Evolutionary conservation across 495 filamentous ascomycete genomes (phyloP).

Genomic region (Cercophora samala): DNA sequence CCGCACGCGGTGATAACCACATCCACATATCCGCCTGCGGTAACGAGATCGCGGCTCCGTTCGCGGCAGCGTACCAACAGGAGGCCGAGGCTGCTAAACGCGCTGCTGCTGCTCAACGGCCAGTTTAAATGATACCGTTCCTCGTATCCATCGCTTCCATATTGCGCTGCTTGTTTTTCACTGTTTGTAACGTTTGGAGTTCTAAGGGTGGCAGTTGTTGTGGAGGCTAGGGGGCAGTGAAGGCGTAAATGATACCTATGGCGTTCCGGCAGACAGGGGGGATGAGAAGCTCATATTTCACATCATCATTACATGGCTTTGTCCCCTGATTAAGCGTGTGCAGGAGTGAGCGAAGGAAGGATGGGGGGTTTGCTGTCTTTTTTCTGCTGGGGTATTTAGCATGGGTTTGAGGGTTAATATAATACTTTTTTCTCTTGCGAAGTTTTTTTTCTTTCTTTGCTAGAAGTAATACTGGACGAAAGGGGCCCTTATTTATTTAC

Average conservation of each 20-base stretch:
- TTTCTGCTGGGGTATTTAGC: background rate
- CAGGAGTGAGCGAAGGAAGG: background rate
- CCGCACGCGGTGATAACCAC: slow-evolving; percentile 67
- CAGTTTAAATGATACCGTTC: background rate
- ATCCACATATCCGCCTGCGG: slow-evolving; percentile 67
- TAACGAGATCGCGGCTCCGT: slow-evolving; percentile 25
- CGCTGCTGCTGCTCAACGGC: background rate
- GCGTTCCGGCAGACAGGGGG: background rate
- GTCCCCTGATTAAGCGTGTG: background rate
- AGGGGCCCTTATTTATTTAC: background rate
- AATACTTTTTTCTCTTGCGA: background rate
- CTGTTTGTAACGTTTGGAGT: background rate
- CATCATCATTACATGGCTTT: background rate
- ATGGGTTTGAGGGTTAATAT: background rate
- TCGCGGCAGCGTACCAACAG: background rate
- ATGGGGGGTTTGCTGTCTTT: background rate
- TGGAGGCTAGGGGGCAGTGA: background rate
- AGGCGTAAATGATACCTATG: background rate
- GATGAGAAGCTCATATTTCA: background rate
- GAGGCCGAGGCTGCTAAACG: no score
- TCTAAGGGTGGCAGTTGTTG: background rate
- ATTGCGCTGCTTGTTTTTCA: background rate
- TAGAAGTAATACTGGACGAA: background rate
- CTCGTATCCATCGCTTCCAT: background rate
- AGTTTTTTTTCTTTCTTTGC: background rate